phyloP scores from a whole-genome alignment of 371 early-diverging fungal genomes.

The Syncephalastrum contaminatum region DNA sequence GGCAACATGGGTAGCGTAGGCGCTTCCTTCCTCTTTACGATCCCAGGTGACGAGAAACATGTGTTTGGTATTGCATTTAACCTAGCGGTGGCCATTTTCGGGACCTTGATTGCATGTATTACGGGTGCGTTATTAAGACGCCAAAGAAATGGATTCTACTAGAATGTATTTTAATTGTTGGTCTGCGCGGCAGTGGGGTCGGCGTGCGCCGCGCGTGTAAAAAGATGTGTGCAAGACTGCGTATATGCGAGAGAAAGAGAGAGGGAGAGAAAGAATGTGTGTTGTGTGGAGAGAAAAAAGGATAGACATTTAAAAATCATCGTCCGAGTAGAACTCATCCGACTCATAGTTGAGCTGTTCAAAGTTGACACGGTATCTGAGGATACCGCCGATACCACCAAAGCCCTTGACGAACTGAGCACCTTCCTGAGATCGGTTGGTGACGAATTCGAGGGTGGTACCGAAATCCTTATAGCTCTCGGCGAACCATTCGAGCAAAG shows the following conservation, averaged over 20 bases:
- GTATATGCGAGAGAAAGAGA: background rate
- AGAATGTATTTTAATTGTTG: too few species aligned
- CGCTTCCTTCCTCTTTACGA: constrained; percentile 35
- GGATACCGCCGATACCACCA: constrained; percentile 94
- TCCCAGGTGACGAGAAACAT: constrained; percentile 18
- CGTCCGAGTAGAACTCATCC: constrained; percentile 50
- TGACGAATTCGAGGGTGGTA: constrained; percentile 91
- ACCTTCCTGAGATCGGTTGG: constrained; percentile 94
- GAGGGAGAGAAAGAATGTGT: constrained; percentile 2
- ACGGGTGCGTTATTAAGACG: constrained; percentile 4
- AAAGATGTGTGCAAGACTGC: background rate
- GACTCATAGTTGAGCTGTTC: constrained; percentile 58
- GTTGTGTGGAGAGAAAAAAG: background rate
- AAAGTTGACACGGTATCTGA: constrained; percentile 91
- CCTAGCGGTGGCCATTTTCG: constrained; percentile 4
- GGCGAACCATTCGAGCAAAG: constrained; percentile 95
- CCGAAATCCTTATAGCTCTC: constrained; percentile 94
- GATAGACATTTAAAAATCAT: constrained; percentile 19
- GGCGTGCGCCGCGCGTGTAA: too few species aligned
- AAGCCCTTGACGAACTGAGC: constrained; percentile 98
- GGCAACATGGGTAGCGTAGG: constrained; percentile 36
- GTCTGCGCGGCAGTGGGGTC: too few species aligned
- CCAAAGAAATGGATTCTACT: too few species aligned
- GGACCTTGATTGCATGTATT: constrained; percentile 8
- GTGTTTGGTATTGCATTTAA: constrained; percentile 18